Evolutionary conservation across 805 yeast species (phyloP), one percentile per base, ranked within the genome.

Genomic region (Saccharomyces kudriavzevii): DNA sequence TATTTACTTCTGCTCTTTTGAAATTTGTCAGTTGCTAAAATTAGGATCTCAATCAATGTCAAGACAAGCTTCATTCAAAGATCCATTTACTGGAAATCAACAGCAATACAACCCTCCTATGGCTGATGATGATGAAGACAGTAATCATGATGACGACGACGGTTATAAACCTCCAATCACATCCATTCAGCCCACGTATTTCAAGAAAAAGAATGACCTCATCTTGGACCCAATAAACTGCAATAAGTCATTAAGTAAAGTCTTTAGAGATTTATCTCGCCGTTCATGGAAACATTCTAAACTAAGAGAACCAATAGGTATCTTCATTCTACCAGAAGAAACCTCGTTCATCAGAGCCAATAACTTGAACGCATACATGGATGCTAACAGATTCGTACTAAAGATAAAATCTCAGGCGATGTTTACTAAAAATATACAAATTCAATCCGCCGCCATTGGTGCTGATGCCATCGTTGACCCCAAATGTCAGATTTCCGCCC

Each of bases 201-300:
- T 79, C 70, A 60, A 57, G 52, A 68, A 50, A 25, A 58, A 60
- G 24, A 65, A 61, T 35, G 53, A 55, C 26, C 52, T 67, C 28
- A 56, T 64, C 22, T 59, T 55, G 48, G 68, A 67, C 48, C 60
- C 64, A 17, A 62, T 66, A 10, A 63, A 61, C 48, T 62, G 64
- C 25, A 71, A 72, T 54, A 77, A 82, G 58, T 77, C 89, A 4
- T 71, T 83, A 40, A 78, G 79, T 24, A 87, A 87, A 64, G 76
- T 91, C 25, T 79, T 90, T 45, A 81, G 98, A 64, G 96, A 90
- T 64, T 71, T 92, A 54, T 95, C 96, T 2, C 81, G 98, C 69
- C 81, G 96, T 58, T 85, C 96, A 1, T 94, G 99, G 99, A 80
- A 79, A 61, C 96, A 90, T 66, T 75, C 85, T 0, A 61, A 64